Base-by-base conservation (phyloP, 2,329 filamentous ascomycete species). In the Botrytis squamosa region DNA sequence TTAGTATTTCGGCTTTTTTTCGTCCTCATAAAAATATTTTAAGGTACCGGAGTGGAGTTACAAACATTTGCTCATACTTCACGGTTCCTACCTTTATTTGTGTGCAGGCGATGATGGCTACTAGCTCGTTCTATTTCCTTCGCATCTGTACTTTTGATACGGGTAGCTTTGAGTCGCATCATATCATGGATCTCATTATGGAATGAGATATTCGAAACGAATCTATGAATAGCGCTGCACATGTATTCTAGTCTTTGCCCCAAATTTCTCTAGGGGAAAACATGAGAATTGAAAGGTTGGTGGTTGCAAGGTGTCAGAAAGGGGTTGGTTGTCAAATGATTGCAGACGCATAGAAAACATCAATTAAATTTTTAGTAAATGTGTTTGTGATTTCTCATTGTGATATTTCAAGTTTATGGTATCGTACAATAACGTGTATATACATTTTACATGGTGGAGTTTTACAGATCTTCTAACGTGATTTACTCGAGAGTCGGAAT, bases 111-210 rank as follows among this genome's bases (percentile, higher is more conserved):
- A 81, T 79, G 79, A 81, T 80, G 70, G 80, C 80, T 79, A 72
- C 52, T 38, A 72, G 42, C 78, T 80, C 76, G 67, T 78, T 79
- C 76, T 46, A 72, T 72, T 78, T 80, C 76, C 73, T 78, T 79
- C 76, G 52, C 80, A 78, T 80, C 77, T 81, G 80, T 80, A 81
- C 76, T 78, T 75, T 79, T 79, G 78, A 78, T 77, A 77, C 74
- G 69, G 75, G 52, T 72, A 42, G 70, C 65, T 72, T 67, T 67
- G 75, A 77, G 76, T 79, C 74, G 76, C 79, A 78, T 77, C 77
- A 77, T 77, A 75, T 79, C 75, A 75, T 77, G 75, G 40, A 69
- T 69, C 66, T 69, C 49, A 69, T 69, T 33, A 69, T 59, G 49
- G 38, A 69, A 57, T 57, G 66, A 57, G 66, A 69, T 42, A 57